These are phyloP conservation scores for Ophiognomonia clavigignenti-juglandacearum DNA, from an alignment of 2,329 filamentous ascomycete genomes.

Conservation along the genomic window DNA sequence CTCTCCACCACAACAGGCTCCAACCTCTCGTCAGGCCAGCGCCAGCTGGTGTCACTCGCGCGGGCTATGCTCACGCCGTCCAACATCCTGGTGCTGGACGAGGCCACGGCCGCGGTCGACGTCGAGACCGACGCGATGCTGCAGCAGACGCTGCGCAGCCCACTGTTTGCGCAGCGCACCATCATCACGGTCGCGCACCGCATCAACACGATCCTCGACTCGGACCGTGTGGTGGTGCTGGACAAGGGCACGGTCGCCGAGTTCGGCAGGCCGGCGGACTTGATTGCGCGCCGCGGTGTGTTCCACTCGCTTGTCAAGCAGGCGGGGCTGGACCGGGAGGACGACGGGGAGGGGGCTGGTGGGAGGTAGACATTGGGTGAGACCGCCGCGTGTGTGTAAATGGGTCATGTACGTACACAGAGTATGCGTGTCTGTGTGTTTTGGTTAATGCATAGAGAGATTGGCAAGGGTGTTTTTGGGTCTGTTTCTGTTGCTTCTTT, in stretches of 20 bases:
- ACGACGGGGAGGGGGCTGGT: background rate
- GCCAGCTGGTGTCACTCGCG: constrained; percentile 88
- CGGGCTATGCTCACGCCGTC: constrained; percentile 91
- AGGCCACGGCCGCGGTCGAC: constrained; percentile 79
- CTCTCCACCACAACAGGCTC: constrained; percentile 54
- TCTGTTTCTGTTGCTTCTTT: background rate
- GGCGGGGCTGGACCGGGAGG: constrained; percentile 63
- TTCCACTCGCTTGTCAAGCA: constrained; percentile 93
- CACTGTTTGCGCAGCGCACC: constrained; percentile 79
- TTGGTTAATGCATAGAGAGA: background rate
- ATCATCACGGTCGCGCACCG: constrained; percentile 98
- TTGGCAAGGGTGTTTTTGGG: background rate
- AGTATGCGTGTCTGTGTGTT: too few species aligned
- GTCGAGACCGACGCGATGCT: constrained; percentile 64
- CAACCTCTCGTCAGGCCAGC: constrained; percentile 91
- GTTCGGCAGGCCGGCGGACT: constrained; percentile 78
- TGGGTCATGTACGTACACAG: too few species aligned
- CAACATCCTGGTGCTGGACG: constrained; percentile 94
- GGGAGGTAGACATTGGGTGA: too few species aligned
- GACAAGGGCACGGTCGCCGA: constrained; percentile 87
- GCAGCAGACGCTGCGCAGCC: constrained; percentile 58
- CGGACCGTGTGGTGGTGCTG: constrained; percentile 87
- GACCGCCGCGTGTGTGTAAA: too few species aligned
- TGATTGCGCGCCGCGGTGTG: constrained; percentile 70
- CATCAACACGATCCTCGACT: constrained; percentile 92